Evolutionary conservation across 305 asterid genomes (phyloP).

Genomic region (Ilex paraguariensis): DNA sequence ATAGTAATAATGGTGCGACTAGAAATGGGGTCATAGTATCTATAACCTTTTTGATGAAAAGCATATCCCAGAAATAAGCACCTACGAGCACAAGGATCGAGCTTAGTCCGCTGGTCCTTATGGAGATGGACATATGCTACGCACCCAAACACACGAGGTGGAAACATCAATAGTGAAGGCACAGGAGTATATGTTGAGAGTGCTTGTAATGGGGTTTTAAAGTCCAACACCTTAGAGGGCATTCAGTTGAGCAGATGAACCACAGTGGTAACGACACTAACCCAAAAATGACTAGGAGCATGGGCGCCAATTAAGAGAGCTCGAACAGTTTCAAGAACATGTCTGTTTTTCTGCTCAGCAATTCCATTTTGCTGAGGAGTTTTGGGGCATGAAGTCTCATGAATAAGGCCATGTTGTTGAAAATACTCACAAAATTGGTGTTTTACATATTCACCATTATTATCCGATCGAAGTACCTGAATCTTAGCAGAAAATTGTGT

Average conservation of each 20-base stretch:
- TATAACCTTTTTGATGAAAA: no score
- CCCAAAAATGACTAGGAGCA: not conserved
- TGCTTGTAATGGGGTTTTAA: no score
- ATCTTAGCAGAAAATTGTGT: no score
- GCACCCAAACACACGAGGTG: no score
- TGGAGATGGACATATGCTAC: no score
- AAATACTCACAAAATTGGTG: not conserved
- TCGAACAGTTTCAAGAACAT: no score
- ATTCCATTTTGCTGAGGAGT: no score
- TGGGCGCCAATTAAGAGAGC: not conserved
- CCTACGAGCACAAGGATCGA: not conserved
- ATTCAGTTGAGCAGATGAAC: not conserved
- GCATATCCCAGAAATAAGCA: not conserved
- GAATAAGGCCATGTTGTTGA: not conserved
- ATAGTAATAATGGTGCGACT: not conserved
- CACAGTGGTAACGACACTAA: not conserved
- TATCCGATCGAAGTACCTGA: constrained; percentile 3
- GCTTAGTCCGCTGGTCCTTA: not conserved
- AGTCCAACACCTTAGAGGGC: not conserved
- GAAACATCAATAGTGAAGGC: not conserved
- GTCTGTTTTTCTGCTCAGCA: no score
- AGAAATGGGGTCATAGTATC: not conserved
- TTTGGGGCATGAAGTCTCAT: no score
- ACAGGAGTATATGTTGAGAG: not conserved
- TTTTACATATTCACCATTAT: constrained; percentile 1